These are phyloP conservation scores for Pseudotulostoma volvatum DNA, from an alignment of 495 filamentous ascomycete genomes.

Conservation along the genomic window DNA sequence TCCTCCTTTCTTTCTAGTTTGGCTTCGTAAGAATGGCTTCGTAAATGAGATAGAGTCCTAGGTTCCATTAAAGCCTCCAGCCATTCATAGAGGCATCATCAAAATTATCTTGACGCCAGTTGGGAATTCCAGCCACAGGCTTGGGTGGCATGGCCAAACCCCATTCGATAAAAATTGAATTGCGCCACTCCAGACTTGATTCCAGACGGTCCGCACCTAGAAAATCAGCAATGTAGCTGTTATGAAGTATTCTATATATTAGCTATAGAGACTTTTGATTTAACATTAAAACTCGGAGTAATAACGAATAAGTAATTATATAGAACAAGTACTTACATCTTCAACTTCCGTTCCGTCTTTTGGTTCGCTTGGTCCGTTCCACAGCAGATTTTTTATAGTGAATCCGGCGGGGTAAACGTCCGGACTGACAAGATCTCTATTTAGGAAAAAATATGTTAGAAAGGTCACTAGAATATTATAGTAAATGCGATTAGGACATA, in stretches of 20 bases:
- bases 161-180: neutral
- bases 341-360: neutral
- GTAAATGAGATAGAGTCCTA: too few relatives aligned
- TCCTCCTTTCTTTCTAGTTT: too few relatives aligned
- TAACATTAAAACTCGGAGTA: neutral
- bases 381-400: neutral
- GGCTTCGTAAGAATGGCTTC: too few relatives aligned
- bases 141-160: neutral
- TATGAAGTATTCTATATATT: neutral
- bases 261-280: neutral
- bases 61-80: neutral
- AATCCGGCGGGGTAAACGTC: neutral
- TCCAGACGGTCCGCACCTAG: neutral
- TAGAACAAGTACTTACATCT: neutral
- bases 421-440: neutral
- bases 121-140: neutral
- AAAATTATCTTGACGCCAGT: neutral
- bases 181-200: neutral
- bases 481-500: too few relatives aligned
- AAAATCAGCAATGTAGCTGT: neutral
- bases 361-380: neutral
- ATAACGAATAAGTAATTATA: neutral
- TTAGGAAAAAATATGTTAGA: neutral
- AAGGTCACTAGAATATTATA: neutral
- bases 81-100: neutral